Evolutionary conservation across 208 protist genomes (phyloP), one percentile per base, ranked within the genome.

Genomic region (Trypanosoma congolense): DNA sequence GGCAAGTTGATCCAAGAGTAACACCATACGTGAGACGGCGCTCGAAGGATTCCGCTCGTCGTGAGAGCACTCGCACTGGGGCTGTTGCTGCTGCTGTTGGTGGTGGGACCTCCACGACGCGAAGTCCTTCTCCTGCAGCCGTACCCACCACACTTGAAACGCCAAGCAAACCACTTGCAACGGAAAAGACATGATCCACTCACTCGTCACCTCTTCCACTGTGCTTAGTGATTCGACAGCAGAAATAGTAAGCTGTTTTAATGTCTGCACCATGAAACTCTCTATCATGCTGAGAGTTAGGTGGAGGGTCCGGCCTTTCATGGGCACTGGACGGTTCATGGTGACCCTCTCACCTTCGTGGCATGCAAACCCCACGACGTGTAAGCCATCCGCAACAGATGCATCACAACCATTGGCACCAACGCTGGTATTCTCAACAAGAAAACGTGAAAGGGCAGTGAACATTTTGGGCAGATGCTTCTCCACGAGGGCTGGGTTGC

Each of bases 381-480:
- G 58, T 19, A 56, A 61, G n/a, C 35, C 36, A 22, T 51, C 64
- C 22, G 36, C 42, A 52, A 30, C 35, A 54, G 26, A 46, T 56
- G 4, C 22, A 66, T n/a, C 58, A 63, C 42, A n/a, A 24, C 14
- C 35, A 19, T 54, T 30, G 54, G 52, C n/a, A 75, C 22, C n/a
- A 16, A 10, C 26, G 43, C 6, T 25, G 6, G 8, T 50, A 44
- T 58, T 75, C 16, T 70, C 66, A n/a, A 93, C 25, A 5, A 70
- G 50, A 40, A 99, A 64, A 24, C 71, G 65, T 8, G 90, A 56
- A 12, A 99, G 68, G n/a, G 98, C 98, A 16, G 97, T 97, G 83
- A 99, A 99, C 97, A 99, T 99, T 77, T 99, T 99, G 38, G 82
- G 84, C 24, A 99, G 85, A 70, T 99, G 98, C 56, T 98, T 98